Percentiles rank a stretch among this genome's conserved stretches.
Evolutionary conservation across 2,329 filamentous ascomycete genomes (phyloP).

Genomic region (Penicillium concentricum): DNA sequence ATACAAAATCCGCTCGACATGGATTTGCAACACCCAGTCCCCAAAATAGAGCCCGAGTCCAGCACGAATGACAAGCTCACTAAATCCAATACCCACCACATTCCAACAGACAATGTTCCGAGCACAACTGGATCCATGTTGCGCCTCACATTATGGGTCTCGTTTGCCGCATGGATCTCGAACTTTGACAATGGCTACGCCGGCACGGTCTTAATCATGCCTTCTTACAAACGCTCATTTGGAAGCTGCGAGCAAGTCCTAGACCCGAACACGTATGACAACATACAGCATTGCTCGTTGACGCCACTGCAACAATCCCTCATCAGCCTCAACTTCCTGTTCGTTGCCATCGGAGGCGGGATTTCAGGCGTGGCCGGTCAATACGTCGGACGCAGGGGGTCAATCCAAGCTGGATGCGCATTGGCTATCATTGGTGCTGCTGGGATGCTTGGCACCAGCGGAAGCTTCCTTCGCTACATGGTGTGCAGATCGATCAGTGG

Average conservation of each 20-base stretch:
- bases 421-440: conserved; percentile 26
- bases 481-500: conserved; percentile 27
- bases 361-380: conserved; percentile 19
- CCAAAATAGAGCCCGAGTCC: conserved; percentile 7
- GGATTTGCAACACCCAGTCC: not conserved
- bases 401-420: conserved; percentile 25
- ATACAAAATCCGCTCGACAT: not conserved
- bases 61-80: not conserved
- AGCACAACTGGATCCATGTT: conserved; percentile 20
- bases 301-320: conserved; percentile 29
- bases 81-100: not conserved
- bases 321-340: conserved; percentile 28
- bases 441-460: conserved; percentile 27
- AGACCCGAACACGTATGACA: conserved; percentile 9
- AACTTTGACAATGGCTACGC: conserved; percentile 28
- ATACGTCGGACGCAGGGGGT: conserved; percentile 22
- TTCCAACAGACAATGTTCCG: not conserved
- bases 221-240: conserved; percentile 24
- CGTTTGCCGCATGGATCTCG: conserved; percentile 24
- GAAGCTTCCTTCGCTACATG: conserved; percentile 28
- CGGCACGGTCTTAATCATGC: conserved; percentile 27
- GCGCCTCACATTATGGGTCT: conserved; percentile 22
- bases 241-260: conserved; percentile 20
- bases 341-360: conserved; percentile 26
- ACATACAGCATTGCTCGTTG: conserved; percentile 18